Evolutionary conservation across 345 rosid species (phyloP), one percentile per base, ranked within the genome.

Genomic region (Gossypium herbaceum): DNA sequence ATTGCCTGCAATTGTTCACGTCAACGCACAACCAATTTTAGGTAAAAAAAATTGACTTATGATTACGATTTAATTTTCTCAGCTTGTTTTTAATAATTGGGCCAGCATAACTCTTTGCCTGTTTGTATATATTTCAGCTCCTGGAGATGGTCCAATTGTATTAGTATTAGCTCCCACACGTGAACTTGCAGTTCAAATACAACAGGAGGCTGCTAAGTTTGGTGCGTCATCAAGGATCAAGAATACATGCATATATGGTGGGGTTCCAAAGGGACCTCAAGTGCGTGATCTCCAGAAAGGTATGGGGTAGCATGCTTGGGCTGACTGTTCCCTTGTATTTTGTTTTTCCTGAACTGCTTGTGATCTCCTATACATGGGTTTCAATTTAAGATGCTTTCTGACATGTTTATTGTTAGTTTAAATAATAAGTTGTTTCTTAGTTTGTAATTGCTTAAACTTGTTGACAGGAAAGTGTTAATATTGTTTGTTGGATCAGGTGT

Each of bases 241-340:
- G 82, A 93, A 79, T 79, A 93, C 98, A 45, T 93, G 99, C 84
- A 85, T 93, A 67, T 96, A 96, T 71, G 99, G 99, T 77, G 99
- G 99, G 79, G 99, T 96, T 80, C 99, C 99, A 6, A 96, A 96
- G 85, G 99, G 99, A 80, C 99, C 99, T 80, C 99, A 96, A 84
- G 97, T 96, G 76, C 99, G 98, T 85, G 98, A 96, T 89, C 92
- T 96, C 77, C 99, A 93, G 86, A 96, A 96, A 90, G 99, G 99
- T 95, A 73, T 83, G 84, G 70, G 77, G 77, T 83, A 72, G 78
- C 75, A 75, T 76, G 66, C 79, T 79, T 80, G 80, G 76, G 79
- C 73, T 71, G 82, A 80, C 68, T 80, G 9, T 69, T 51, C 19
- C 9, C 2, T 6, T 68, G 43, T 25, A n/a, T 52, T 25, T 82